A percentile compares a stretch with the other conserved stretches of the same genome.
Evolutionary conservation across 371 early-diverging fungal genomes (phyloP).

Genomic region (Coemansia sp.): DNA sequence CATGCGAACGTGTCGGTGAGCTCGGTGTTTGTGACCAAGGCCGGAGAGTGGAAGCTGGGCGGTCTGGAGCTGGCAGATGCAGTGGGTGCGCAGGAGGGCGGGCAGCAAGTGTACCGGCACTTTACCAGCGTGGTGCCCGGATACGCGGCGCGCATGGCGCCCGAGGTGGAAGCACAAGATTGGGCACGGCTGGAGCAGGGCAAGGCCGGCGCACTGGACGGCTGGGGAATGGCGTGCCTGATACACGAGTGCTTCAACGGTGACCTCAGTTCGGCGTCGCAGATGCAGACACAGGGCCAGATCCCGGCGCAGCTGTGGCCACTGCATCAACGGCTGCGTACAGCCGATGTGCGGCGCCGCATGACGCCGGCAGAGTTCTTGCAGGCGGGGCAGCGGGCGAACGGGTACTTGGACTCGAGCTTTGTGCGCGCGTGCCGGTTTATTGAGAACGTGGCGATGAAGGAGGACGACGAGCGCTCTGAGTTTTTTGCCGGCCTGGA

Average conservation of each 20-base stretch:
- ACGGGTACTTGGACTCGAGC: conserved; percentile 75
- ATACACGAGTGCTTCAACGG: conserved; percentile 81
- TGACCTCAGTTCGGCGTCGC: conserved; percentile 61
- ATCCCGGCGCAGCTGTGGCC: conserved; percentile 66
- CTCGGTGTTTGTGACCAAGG: conserved; percentile 81
- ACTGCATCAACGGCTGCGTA: conserved; percentile 57
- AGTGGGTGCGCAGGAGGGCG: neutral
- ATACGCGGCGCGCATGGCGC: conserved; percentile 39
- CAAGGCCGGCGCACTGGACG: conserved; percentile 61
- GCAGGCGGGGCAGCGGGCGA: conserved; percentile 60
- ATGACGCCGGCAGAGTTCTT: conserved; percentile 69
- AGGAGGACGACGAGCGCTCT: conserved; percentile 79
- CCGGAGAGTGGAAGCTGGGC: conserved; percentile 94
- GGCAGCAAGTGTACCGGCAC: conserved; percentile 29
- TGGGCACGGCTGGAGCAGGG: conserved; percentile 17
- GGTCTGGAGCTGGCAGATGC: conserved; percentile 80
- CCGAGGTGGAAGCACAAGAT: conserved; percentile 27
- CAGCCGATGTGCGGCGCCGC: conserved; percentile 60
- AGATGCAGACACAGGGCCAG: conserved; percentile 57
- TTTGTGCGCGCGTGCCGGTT: conserved; percentile 78
- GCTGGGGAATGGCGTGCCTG: conserved; percentile 79
- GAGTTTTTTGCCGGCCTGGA: conserved; percentile 64
- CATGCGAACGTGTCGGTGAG: conserved; percentile 82
- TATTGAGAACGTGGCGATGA: conserved; percentile 82
- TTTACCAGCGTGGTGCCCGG: conserved; percentile 28